Conservation (phyloP, 192 early-diverging fungal genomes). For the Backusella parvicylindrica region DNA sequence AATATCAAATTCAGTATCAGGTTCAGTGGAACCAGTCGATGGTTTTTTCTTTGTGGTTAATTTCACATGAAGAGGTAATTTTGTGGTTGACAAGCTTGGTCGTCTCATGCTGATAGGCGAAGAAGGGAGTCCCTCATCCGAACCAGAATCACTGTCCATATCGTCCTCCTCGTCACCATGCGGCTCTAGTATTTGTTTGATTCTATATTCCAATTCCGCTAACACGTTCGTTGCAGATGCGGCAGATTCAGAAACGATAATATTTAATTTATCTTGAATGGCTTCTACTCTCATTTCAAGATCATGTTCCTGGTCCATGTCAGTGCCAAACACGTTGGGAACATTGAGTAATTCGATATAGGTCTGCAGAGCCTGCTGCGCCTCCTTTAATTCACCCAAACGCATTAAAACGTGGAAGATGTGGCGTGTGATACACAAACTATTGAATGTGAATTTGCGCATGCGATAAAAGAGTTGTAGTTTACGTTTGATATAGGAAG, state of each 20-base stretch:
- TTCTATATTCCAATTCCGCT: not conserved
- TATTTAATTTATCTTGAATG: not conserved
- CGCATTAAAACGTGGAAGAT: constrained; percentile 49
- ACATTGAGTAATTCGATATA: constrained; percentile 55
- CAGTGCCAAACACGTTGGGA: not conserved
- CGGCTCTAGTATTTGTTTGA: not conserved
- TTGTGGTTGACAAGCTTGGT: not conserved
- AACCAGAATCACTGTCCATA: not conserved
- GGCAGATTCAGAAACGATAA: not conserved
- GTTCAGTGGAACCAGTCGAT: not conserved
- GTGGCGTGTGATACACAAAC: constrained; percentile 60
- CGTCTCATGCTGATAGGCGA: not conserved
- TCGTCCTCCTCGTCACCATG: not conserved
- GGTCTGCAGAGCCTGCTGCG: constrained; percentile 54
- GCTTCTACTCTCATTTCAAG: not conserved
- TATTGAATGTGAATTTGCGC: constrained; percentile 61
- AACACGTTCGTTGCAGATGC: not conserved
- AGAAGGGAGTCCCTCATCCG: not conserved
- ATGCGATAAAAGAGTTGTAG: not conserved
- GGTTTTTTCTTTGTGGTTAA: not conserved
- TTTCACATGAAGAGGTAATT: not conserved
- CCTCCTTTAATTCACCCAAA: constrained; percentile 68
- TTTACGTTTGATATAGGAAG: not conserved
- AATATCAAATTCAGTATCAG: constrained; percentile 8
- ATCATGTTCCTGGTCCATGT: not conserved